Evolutionary conservation across 2,329 filamentous ascomycete genomes (phyloP), one percentile per base, ranked within the genome.

Genomic region (Neopestalotiopsis clavispora): DNA sequence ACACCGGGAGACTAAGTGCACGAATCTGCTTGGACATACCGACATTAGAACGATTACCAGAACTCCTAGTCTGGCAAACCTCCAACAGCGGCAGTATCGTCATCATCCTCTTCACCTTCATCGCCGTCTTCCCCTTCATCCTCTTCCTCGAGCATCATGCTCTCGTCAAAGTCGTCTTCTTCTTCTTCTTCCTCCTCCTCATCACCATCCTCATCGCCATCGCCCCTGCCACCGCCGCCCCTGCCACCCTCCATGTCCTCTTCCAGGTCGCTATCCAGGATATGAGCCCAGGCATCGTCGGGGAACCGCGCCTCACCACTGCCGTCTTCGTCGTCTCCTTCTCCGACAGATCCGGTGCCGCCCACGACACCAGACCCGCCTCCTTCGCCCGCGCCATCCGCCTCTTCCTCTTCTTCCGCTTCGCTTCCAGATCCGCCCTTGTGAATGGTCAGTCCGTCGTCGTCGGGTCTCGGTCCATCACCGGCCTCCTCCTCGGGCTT

Each of bases 21-120:
- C 4, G n/a, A 20, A 52, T 52, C 14, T 23, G 2, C 30, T 10
- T 28, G 23, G 32, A 7, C 10, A 28, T 12, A 34, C n/a, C n/a
- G 23, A 28, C 23, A 20, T 17, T 9, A 17, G 34, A 28, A 28
- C 12, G 30, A 20, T 10, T 12, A 40, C 59, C 17, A n/a, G 59
- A 61, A 40, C n/a, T 34, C 14, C 59, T 62, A 62, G 59, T 38
- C 59, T 12, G 9, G 32, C 4, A 20, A 9, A 59, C 13, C n/a
- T 62, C 59, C 59, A 62, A 9, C 59, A 62, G 28, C 4, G 34
- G 28, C 32, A 62, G 34, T 13, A 4, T 62, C 34, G 5, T 17
- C 65, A 23, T 72, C 73, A 20, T 78, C 74, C 12, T 78, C 77
- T 3, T 77, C 73, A 20, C 76, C 74, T 13, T 78, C 77, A 3